These are phyloP conservation scores for Pythium coloratum DNA, from an alignment of 352 stramenopile species.

Conservation along the genomic window DNA sequence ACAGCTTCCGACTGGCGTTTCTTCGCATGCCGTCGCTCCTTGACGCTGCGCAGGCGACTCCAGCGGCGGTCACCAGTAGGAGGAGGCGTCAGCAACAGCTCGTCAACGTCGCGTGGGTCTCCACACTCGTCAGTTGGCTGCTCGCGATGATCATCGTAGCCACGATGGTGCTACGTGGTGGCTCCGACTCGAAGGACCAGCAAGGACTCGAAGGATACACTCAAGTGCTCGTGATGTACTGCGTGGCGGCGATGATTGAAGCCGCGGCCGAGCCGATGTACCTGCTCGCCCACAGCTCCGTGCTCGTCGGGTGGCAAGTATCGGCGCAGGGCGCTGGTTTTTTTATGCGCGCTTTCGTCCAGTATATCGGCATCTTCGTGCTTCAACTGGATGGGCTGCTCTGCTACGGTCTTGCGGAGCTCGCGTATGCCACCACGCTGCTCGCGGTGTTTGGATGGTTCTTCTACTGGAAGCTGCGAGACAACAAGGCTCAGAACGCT, in stretches of 20 bases:
- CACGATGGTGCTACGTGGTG: slow-evolving; percentile 23
- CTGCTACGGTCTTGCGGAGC: slow-evolving; percentile 73
- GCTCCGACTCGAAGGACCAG: not conserved
- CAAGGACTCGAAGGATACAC: slow-evolving; percentile 43
- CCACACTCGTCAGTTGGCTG: slow-evolving; percentile 55
- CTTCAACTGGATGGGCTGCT: slow-evolving; percentile 59
- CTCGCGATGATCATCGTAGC: slow-evolving; percentile 40
- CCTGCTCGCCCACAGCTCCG: slow-evolving; percentile 69
- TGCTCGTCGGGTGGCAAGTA: slow-evolving; percentile 84
- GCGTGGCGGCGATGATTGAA: slow-evolving; percentile 74
- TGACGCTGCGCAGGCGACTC: slow-evolving; percentile 21
- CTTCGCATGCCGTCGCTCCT: slow-evolving; percentile 71
- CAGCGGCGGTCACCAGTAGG: not conserved
- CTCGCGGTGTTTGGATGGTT: slow-evolving; percentile 55
- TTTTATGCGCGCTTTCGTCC: slow-evolving; percentile 60
- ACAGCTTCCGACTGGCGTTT: slow-evolving; percentile 87
- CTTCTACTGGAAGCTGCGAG: slow-evolving; percentile 54
- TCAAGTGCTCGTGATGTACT: slow-evolving; percentile 72
- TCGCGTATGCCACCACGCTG: slow-evolving; percentile 69
- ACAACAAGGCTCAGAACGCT: slow-evolving; percentile 10
- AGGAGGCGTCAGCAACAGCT: slow-evolving; percentile 51
- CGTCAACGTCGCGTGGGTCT: slow-evolving; percentile 81
- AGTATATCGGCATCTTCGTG: slow-evolving; percentile 68
- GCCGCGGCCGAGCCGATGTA: slow-evolving; percentile 83
- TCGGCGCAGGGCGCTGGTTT: slow-evolving; percentile 76